Percentiles rank a stretch among this genome's conserved stretches.
These are phyloP conservation scores for Trichocomaceae sp. DNA, from an alignment of 2,329 filamentous ascomycete species.

Conservation along the genomic window DNA sequence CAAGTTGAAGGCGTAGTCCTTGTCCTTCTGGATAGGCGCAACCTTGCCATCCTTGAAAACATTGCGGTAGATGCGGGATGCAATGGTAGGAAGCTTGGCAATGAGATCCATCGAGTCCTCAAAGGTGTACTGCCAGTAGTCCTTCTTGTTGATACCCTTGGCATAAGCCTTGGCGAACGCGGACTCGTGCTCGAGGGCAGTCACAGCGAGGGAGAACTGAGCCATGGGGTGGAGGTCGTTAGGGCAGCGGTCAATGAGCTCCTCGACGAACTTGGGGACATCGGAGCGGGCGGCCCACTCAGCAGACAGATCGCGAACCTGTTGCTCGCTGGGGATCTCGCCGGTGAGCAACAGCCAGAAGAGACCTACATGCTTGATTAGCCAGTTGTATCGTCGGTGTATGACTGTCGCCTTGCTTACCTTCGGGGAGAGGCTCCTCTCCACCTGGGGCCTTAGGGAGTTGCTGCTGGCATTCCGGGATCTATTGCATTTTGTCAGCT, in stretches of 20 bases:
- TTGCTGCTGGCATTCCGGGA: slow-evolving; percentile 95
- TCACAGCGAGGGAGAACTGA: slow-evolving; percentile 96
- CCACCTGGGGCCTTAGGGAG: slow-evolving; percentile 96
- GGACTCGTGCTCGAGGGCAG: slow-evolving; percentile 96
- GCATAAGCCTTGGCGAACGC: slow-evolving; percentile 97
- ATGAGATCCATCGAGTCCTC: slow-evolving; percentile 99
- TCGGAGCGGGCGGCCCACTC: slow-evolving; percentile 98
- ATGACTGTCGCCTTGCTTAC: slow-evolving; percentile 39
- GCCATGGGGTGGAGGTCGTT: slow-evolving; percentile 99
- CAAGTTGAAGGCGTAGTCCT: slow-evolving; percentile 99
- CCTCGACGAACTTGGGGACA: slow-evolving; percentile 95
- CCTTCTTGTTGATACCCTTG: slow-evolving; percentile 98
- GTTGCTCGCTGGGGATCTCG: slow-evolving; percentile 94
- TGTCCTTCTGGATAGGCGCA: slow-evolving; percentile 89
- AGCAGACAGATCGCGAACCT: slow-evolving; percentile 94
- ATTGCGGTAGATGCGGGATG: slow-evolving; percentile 98
- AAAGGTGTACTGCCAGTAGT: slow-evolving; percentile 99
- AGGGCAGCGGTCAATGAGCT: slow-evolving; percentile 99
- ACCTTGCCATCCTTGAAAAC: slow-evolving; percentile 99
- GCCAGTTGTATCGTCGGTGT: not conserved
- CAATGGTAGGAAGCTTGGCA: slow-evolving; percentile 97
- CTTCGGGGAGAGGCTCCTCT: slow-evolving; percentile 94
- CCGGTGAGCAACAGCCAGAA: slow-evolving; percentile 99
- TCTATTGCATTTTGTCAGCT: slow-evolving; percentile 43
- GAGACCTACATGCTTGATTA: slow-evolving; percentile 58